phyloP scores from a whole-genome alignment of 768 basidiomycete genomes.

The Boletus fagicola region DNA sequence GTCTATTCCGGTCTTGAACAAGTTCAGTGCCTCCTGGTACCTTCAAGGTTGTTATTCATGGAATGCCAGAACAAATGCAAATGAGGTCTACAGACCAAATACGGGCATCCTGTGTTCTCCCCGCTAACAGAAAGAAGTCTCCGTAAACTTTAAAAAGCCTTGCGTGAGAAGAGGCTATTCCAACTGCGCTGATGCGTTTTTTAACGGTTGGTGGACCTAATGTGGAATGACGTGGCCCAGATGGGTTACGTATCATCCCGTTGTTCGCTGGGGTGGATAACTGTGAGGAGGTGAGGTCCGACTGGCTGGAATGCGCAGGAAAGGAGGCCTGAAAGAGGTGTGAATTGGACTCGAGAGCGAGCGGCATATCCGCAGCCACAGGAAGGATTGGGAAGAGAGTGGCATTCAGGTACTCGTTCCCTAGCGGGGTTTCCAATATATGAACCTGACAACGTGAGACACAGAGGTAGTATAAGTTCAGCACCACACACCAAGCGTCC shows the following conservation, averaged over 20 bases:
- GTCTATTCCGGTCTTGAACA: constrained; percentile 77
- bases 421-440: constrained; percentile 76
- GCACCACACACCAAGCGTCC: constrained; percentile 68
- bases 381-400: constrained; percentile 63
- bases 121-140: constrained; percentile 85
- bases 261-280: constrained; percentile 28
- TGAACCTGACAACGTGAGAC: constrained; percentile 52
- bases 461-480: background rate
- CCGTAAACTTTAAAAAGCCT: constrained; percentile 85
- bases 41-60: constrained; percentile 39
- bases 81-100: constrained; percentile 58
- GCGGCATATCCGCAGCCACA: constrained; percentile 57
- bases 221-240: constrained; percentile 53
- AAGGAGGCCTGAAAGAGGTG: constrained; percentile 45
- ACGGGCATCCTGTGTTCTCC: constrained; percentile 78
- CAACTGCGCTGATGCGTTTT: constrained; percentile 62
- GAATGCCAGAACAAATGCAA: constrained; percentile 7
- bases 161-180: constrained; percentile 76
- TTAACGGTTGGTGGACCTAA: constrained; percentile 44
- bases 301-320: constrained; percentile 52
- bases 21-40: constrained; percentile 80
- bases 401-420: constrained; percentile 82
- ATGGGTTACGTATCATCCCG: constrained; percentile 52
- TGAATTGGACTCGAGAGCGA: constrained; percentile 47
- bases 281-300: constrained; percentile 43